Evolutionary conservation across 140 eudicot species (phyloP).

Genomic region (Stevia rebaudiana): DNA sequence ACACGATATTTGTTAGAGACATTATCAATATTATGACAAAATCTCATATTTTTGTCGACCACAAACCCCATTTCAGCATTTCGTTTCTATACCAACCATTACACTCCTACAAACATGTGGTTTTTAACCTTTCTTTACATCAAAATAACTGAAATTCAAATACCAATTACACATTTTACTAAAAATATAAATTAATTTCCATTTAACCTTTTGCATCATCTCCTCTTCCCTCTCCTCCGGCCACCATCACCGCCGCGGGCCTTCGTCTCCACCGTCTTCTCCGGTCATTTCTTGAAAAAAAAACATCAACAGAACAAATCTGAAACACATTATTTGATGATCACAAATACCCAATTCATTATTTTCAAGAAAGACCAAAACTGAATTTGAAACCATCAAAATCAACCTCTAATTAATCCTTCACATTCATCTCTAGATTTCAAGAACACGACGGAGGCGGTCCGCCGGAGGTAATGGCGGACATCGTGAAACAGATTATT

Average conservation of each 20-base stretch:
- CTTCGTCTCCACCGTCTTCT: slow-evolving; percentile 35
- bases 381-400: neutral
- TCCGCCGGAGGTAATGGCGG: slow-evolving; percentile 58
- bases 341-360: slow-evolving; percentile 11
- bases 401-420: slow-evolving; percentile 9
- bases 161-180: slow-evolving; percentile 9
- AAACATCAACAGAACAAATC: neutral
- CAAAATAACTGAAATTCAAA: slow-evolving; percentile 12
- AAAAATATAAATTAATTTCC: slow-evolving; percentile 9
- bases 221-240: slow-evolving; percentile 23
- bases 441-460: slow-evolving; percentile 23
- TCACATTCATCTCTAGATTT: slow-evolving; percentile 17
- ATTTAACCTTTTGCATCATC: slow-evolving; percentile 31
- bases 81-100: slow-evolving; percentile 28
- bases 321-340: neutral
- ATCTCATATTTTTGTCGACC: neutral
- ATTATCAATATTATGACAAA: too few relatives aligned
- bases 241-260: slow-evolving; percentile 30
- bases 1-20: too few relatives aligned
- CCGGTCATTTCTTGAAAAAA: slow-evolving; percentile 22
- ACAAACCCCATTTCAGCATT: neutral
- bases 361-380: slow-evolving; percentile 16
- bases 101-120: slow-evolving; percentile 22
- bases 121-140: slow-evolving; percentile 18
- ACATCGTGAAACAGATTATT: slow-evolving; percentile 57